Evolutionary conservation across 2,329 filamentous ascomycete species (phyloP), one percentile per base, ranked within the genome.

Genomic region (Xylariaceae sp.): DNA sequence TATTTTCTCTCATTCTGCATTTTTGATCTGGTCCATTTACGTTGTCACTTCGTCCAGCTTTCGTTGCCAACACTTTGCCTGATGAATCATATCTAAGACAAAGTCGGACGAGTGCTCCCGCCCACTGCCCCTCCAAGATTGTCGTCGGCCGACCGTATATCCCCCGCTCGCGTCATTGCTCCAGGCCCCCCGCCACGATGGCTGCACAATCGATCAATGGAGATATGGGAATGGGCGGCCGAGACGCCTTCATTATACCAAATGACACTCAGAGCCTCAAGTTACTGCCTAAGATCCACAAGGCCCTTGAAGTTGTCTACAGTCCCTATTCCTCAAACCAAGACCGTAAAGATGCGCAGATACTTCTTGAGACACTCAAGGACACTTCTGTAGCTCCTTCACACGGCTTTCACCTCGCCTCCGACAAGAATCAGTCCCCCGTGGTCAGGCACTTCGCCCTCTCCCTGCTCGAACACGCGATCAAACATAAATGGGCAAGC

Each of bases 371-470:
- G 70, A 77, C 87, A 18, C 82, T 96, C 66, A 97, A 97, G 75
- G 81, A 84, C 40, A 83, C 88, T 64, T 79, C 84, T 52, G 86
- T 92, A 65, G 92, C 93, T 4, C 91, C 92, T 2, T 85, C 88
- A 42, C 87, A 94, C 75, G 94, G 94, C 62, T 96, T 91, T 73
- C 82, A 82, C 20, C 83, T 99, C 55, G 92, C 92, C 37, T 84
- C 84, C 61, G 87, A 94, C 72, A 82, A 80, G 66, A 77, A 81
- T 30, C 91, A 95, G 69, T 82, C 89, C 48, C 84, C 91, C 33
- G 83, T 94, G 49, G 89, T 97, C 51, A 88, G 94, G 64, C 92
- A 97, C 75, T 99, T 95, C 72, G 94, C 92, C 52, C 82, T 99
- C 26, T 95, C 92, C 23, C 81, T 99, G 51, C 83, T 99, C 61